Base-by-base conservation (phyloP, 306 rosid species). In the Castanea sativa region DNA sequence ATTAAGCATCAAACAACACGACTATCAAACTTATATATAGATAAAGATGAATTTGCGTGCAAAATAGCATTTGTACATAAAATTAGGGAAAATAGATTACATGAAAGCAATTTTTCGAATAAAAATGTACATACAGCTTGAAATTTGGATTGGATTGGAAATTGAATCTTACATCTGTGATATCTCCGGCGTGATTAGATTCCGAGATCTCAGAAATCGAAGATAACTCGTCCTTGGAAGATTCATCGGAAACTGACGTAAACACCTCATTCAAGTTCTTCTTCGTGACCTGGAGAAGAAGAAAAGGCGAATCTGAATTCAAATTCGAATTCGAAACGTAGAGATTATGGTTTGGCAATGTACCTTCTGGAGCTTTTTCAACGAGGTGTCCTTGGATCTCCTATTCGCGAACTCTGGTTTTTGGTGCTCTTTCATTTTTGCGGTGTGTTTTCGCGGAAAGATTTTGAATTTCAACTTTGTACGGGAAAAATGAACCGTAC, bases 331-430 rank as follows among this genome's bases (percentile, higher is more conserved):
- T 32, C 32, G 16, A n/a, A 43, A 73, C 16, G 20, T 5, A 10
- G 15, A 73, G 77, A 45, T 15, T 61, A 9, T 75, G 73, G 33
- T 71, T 79, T 10, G 55, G 71, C 43, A 23, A 1, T 10, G 25
- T 73, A 19, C 87, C 21, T 56, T 71, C 76, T 76, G 73, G 7
- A 49, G 56, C 52, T 61, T 75, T 58, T 75, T 59, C 13, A 69
- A 18, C 5, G 64, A 73, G 65, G 30, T 20, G 29, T 71, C 78
- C 73, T 76, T 76, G 33, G 78, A 49, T 12, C 72, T n/a, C 72
- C 67, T 80, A 75, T 71, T 74, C 49, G 73, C 6, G 53, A 53
- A 78, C 84, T 76, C 82, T 43, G 80, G 85, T 0, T 69, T 71
- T 61, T 33, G 81, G 76, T 16, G 29, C 53, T 73, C 82, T 41